These are phyloP conservation scores for Apiospora arundinis DNA, from an alignment of 2,329 filamentous ascomycete genomes.

Conservation along the genomic window DNA sequence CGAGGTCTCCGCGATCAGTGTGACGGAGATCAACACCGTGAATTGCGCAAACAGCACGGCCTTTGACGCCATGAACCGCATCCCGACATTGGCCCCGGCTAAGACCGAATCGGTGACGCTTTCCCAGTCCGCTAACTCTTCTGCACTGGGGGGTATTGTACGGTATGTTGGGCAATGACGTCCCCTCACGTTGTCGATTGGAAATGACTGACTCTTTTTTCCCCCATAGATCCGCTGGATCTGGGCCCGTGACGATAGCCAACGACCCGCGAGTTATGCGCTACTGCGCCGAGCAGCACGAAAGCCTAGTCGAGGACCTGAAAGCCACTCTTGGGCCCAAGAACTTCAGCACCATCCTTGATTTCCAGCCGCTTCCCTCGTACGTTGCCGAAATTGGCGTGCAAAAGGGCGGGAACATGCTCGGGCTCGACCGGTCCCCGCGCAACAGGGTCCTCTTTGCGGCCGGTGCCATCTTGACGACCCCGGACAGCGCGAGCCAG, in stretches of 20 bases:
- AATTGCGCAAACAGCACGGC: slow-evolving; percentile 17
- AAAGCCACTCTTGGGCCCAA: slow-evolving; percentile 25
- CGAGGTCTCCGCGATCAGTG: not conserved
- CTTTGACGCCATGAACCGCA: slow-evolving; percentile 4
- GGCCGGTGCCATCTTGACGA: slow-evolving; percentile 32
- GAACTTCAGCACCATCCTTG: slow-evolving; percentile 26
- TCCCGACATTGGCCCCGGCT: not conserved
- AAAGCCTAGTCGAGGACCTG: slow-evolving; percentile 25
- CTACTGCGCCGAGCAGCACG: slow-evolving; percentile 25
- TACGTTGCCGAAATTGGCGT: slow-evolving; percentile 41
- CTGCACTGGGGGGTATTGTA: not conserved
- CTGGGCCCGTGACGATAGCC: slow-evolving; percentile 5
- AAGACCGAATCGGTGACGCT: not conserved
- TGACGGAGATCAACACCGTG: not conserved
- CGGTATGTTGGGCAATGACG: not conserved
- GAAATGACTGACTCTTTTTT: not conserved
- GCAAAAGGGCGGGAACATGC: slow-evolving; percentile 39
- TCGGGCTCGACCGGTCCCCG: slow-evolving; percentile 37
- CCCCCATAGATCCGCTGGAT: not conserved
- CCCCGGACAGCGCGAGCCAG: slow-evolving; percentile 37
- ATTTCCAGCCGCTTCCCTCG: slow-evolving; percentile 32
- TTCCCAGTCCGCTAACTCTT: slow-evolving; percentile 2
- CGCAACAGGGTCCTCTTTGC: slow-evolving; percentile 41
- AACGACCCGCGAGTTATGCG: slow-evolving; percentile 29
- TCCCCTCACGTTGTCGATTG: not conserved